Evolutionary conservation across 1,139 yeast genomes (phyloP).

Genomic region (Candida buenavistaensis): DNA sequence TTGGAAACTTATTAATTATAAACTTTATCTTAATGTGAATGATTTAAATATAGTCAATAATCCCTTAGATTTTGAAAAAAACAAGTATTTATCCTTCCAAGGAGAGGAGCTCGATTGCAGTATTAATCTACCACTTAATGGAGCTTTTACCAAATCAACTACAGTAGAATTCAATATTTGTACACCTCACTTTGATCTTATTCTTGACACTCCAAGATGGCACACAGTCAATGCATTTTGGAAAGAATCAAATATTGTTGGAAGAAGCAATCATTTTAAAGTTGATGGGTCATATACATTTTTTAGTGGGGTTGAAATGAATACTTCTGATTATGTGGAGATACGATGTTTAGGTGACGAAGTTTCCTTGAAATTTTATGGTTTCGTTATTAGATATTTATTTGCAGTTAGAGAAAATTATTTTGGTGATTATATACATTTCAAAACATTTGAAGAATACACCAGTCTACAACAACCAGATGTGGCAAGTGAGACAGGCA

Average conservation of each 20-base stretch:
- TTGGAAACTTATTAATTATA: slow-evolving; percentile 61
- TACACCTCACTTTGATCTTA: slow-evolving; percentile 63
- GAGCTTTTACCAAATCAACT: slow-evolving; percentile 57
- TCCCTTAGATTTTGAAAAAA: slow-evolving; percentile 80
- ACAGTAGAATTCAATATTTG: slow-evolving; percentile 52
- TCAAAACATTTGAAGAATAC: slow-evolving; percentile 83
- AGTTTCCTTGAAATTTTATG: slow-evolving; percentile 72
- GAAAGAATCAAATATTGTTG: slow-evolving; percentile 56
- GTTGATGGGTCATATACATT: slow-evolving; percentile 69
- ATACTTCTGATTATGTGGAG: slow-evolving; percentile 67
- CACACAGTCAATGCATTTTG: slow-evolving; percentile 78
- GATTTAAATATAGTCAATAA: slow-evolving; percentile 86
- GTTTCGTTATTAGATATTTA: slow-evolving; percentile 73
- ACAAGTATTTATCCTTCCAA: slow-evolving; percentile 70
- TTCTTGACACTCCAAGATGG: slow-evolving; percentile 86
- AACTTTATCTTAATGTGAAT: slow-evolving; percentile 73
- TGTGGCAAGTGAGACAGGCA: slow-evolving; percentile 2
- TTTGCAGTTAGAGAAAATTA: slow-evolving; percentile 84
- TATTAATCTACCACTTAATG: slow-evolving; percentile 59
- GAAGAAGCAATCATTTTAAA: slow-evolving; percentile 61
- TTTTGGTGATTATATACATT: slow-evolving; percentile 83
- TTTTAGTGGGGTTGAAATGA: slow-evolving; percentile 57
- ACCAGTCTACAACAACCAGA: slow-evolving; percentile 21
- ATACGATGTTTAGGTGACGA: slow-evolving; percentile 66
- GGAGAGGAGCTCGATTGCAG: slow-evolving; percentile 58